phyloP scores from a whole-genome alignment of 2,329 filamentous ascomycete genomes.

The Xylariaceae sp. region DNA sequence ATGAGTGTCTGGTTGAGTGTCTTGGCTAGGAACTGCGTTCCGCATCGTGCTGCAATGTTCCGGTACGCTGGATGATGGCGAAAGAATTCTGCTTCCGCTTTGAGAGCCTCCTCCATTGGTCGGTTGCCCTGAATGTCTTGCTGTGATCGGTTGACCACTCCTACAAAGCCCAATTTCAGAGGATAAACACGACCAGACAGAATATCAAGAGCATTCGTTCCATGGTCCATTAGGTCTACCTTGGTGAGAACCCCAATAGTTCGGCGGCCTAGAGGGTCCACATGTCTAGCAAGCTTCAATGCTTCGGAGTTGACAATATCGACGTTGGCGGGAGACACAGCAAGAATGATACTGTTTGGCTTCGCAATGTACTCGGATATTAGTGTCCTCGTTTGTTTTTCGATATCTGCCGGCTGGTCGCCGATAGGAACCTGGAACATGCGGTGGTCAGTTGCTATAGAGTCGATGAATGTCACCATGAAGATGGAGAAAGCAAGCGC shows the following conservation, averaged over 20 bases:
- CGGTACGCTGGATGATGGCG: slow-evolving; percentile 95
- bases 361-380: slow-evolving; percentile 99
- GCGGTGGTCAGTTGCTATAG: slow-evolving; percentile 25
- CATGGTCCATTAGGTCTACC: slow-evolving; percentile 97
- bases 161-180: slow-evolving; percentile 95
- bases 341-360: slow-evolving; percentile 96
- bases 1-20: slow-evolving; percentile 95
- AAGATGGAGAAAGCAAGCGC: slow-evolving; percentile 33
- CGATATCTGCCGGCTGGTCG: slow-evolving; percentile 95
- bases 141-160: slow-evolving; percentile 96
- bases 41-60: slow-evolving; percentile 92
- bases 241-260: slow-evolving; percentile 98
- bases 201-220: slow-evolving; percentile 96
- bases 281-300: slow-evolving; percentile 93
- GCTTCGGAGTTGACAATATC: slow-evolving; percentile 99
- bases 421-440: slow-evolving; percentile 82
- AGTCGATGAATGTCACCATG: not conserved
- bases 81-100: slow-evolving; percentile 93
- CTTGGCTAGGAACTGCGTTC: slow-evolving; percentile 92
- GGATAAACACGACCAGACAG: slow-evolving; percentile 97
- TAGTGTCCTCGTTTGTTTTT: slow-evolving; percentile 95
- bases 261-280: slow-evolving; percentile 90
- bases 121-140: slow-evolving; percentile 98
- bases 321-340: slow-evolving; percentile 96
- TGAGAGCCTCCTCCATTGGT: slow-evolving; percentile 88